Evolutionary conservation across 2,329 filamentous ascomycete genomes (phyloP).

Genomic region (Coleophoma eucalyptorum): DNA sequence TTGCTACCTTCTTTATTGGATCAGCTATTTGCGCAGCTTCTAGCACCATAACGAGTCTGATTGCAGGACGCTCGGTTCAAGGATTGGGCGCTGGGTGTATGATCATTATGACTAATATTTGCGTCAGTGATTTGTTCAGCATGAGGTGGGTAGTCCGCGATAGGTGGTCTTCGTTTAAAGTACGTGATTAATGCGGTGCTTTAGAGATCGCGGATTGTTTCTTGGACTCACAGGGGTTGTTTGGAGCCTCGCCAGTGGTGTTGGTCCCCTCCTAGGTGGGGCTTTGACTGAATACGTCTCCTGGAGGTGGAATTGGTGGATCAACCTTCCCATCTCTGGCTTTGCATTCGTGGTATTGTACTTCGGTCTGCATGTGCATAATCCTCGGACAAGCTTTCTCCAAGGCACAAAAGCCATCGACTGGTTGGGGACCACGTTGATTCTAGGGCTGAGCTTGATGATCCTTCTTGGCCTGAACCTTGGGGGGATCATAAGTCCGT

Average conservation of each 20-base stretch:
- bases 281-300: constrained; percentile 27
- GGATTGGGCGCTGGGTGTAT: constrained; percentile 60
- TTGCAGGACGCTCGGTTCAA: constrained; percentile 56
- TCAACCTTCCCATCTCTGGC: constrained; percentile 45
- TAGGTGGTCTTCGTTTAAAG: no score
- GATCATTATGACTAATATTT: constrained; percentile 54
- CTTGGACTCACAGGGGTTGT: neutral
- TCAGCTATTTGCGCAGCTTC: constrained; percentile 57
- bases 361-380: constrained; percentile 58
- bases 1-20: constrained; percentile 57
- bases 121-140: constrained; percentile 64
- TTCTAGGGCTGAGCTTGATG: constrained; percentile 77
- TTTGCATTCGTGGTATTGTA: constrained; percentile 48
- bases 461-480: constrained; percentile 79
- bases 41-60: constrained; percentile 55
- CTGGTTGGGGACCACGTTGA: constrained; percentile 50
- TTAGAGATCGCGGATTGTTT: constrained; percentile 2
- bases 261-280: constrained; percentile 24
- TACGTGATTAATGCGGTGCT: constrained; percentile 35
- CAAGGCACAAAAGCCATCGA: constrained; percentile 55
- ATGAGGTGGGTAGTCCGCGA: constrained; percentile 48
- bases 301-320: constrained; percentile 27
- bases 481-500: constrained; percentile 69
- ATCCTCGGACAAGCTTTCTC: constrained; percentile 50
- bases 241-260: constrained; percentile 7